These are phyloP conservation scores for Auxenochlorella protothecoides DNA, from an alignment of 139 green algal species.

Conservation along the genomic window DNA sequence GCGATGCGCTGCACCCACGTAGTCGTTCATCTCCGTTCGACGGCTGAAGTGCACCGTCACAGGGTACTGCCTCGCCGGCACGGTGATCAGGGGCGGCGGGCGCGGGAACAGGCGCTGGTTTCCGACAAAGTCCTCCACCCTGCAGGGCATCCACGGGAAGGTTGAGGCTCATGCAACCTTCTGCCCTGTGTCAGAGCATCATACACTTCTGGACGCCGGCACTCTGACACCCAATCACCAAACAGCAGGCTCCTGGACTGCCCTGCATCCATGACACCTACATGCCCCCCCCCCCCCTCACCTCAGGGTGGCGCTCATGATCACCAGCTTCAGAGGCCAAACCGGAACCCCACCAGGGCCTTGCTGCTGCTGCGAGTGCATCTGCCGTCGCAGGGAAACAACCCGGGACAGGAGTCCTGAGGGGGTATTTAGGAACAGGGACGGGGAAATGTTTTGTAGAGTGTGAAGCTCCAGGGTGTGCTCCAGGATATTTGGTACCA, in stretches of 20 bases:
- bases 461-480: too few relatives aligned
- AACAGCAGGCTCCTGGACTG: too few relatives aligned
- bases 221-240: too few relatives aligned
- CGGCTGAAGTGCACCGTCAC: constrained; percentile 86
- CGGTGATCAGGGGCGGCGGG: constrained; percentile 62
- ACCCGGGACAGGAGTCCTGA: constrained; percentile 81
- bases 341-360: constrained; percentile 13
- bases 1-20: constrained; percentile 55
- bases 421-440: background rate
- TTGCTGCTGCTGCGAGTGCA: constrained; percentile 28
- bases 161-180: too few relatives aligned
- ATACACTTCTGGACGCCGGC: too few relatives aligned
- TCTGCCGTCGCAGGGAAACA: constrained; percentile 60
- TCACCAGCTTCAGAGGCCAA: constrained; percentile 84
- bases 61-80: constrained; percentile 77
- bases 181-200: too few relatives aligned
- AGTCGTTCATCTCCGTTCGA: constrained; percentile 80
- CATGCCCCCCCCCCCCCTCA: constrained; percentile 3
- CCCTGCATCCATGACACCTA: too few relatives aligned
- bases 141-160: background rate
- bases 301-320: constrained; percentile 92
- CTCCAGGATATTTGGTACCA: too few relatives aligned
- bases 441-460: too few relatives aligned
- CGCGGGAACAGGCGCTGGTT: constrained; percentile 66
- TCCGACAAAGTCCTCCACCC: constrained; percentile 60